Conservation (phyloP, 495 filamentous ascomycete genomes). For the Apiosordaria backusii region DNA sequence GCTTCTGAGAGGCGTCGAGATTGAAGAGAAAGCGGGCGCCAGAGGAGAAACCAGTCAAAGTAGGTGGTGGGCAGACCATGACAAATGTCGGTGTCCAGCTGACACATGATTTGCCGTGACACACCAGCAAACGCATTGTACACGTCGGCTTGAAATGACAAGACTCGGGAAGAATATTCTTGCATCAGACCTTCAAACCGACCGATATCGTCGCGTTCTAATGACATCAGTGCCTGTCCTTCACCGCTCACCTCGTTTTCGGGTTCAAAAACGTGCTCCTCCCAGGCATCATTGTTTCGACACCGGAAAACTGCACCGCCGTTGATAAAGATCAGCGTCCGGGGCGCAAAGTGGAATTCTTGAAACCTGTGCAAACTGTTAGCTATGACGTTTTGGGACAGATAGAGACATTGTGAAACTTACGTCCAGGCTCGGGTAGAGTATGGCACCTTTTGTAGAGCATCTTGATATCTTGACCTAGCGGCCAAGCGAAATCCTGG, state of each 20-base stretch:
- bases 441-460: background rate
- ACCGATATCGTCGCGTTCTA: conserved; percentile 15
- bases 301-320: conserved; percentile 5
- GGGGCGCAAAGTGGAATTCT: conserved; percentile 8
- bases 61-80: conserved; percentile 19
- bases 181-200: conserved; percentile 19
- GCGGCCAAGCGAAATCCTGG: conserved; percentile 16
- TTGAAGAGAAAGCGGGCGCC: conserved; percentile 14
- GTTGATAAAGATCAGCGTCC: conserved; percentile 9
- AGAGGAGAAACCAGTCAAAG: conserved; percentile 28
- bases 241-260: too few species aligned
- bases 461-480: conserved; percentile 5
- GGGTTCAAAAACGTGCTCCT: background rate
- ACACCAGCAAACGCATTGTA: conserved; percentile 21
- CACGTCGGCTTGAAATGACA: conserved; percentile 15
- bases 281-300: background rate
- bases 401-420: background rate
- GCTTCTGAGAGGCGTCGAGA: background rate
- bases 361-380: background rate
- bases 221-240: background rate
- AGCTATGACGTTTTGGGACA: background rate
- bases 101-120: conserved; percentile 12
- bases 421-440: conserved; percentile 18
- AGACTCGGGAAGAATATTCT: conserved; percentile 12
- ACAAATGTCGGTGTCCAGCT: conserved; percentile 17